phyloP scores from a whole-genome alignment of 192 early-diverging fungal genomes.

The Podila clonocystis region DNA sequence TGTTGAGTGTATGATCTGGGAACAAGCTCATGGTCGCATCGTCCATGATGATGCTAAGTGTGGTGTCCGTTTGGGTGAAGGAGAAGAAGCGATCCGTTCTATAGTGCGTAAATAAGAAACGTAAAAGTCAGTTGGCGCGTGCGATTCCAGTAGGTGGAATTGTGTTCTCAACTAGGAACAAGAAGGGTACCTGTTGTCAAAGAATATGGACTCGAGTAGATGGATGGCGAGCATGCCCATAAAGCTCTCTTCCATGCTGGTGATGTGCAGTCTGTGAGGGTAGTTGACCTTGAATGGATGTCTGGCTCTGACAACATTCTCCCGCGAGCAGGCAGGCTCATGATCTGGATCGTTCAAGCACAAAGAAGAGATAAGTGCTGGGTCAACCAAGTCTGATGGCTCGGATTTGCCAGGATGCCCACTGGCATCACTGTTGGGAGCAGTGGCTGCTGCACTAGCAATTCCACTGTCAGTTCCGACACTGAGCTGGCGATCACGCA shows the following conservation, averaged over 20 bases:
- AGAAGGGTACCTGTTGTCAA: slow-evolving; percentile 29
- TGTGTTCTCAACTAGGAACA: neutral
- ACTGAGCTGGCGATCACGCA: slow-evolving; percentile 20
- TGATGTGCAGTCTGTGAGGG: slow-evolving; percentile 37
- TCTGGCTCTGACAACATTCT: slow-evolving; percentile 3
- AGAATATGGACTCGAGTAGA: slow-evolving; percentile 42
- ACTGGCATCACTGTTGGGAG: neutral
- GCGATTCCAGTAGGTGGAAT: neutral
- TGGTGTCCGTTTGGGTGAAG: slow-evolving; percentile 45
- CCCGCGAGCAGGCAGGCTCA: neutral
- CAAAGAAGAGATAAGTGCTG: slow-evolving; percentile 9
- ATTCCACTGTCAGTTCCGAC: slow-evolving; percentile 5
- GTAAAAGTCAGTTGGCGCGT: neutral
- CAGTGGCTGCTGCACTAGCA: neutral
- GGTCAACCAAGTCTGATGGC: neutral
- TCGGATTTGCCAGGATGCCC: neutral
- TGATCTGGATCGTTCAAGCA: slow-evolving; percentile 9
- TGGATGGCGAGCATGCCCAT: slow-evolving; percentile 36
- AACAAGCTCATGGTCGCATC: slow-evolving; percentile 31
- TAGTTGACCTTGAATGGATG: slow-evolving; percentile 38
- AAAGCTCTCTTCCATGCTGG: slow-evolving; percentile 43
- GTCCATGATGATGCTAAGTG: slow-evolving; percentile 48
- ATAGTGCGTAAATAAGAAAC: neutral
- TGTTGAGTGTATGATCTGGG: slow-evolving; percentile 44
- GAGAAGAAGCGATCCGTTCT: slow-evolving; percentile 47